Conservation (phyloP, 2,329 filamentous ascomycete genomes). For the Clarireedia homoeocarpa region DNA sequence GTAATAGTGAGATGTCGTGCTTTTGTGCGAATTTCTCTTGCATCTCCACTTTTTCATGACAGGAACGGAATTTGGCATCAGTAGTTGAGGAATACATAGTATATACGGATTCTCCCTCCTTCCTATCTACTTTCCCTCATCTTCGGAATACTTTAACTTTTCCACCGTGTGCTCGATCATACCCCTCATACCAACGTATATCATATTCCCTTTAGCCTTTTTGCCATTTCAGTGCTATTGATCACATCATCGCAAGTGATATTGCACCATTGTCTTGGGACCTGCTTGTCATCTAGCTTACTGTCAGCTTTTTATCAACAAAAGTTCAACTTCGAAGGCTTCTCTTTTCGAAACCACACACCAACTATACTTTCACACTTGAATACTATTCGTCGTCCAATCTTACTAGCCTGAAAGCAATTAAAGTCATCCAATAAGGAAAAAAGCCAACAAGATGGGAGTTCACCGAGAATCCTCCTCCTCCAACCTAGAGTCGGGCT, state of each 20-base stretch:
- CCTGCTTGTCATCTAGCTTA: background rate
- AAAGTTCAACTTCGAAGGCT: background rate
- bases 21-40: background rate
- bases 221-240: background rate
- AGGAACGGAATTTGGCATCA: background rate
- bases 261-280: constrained; percentile 5
- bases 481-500: constrained; percentile 68
- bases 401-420: background rate
- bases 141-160: background rate
- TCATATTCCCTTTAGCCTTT: background rate
- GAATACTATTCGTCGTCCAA: too few species aligned
- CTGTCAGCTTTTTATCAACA: background rate
- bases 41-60: background rate
- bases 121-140: background rate
- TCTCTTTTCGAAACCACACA: background rate
- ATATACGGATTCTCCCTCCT: constrained; percentile 2
- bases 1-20: constrained; percentile 8
- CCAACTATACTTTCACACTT: background rate
- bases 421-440: background rate
- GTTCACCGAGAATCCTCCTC: constrained; percentile 18
- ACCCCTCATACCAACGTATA: background rate
- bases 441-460: constrained; percentile 19
- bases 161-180: background rate
- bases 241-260: constrained; percentile 5
- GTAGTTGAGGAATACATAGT: constrained; percentile 2